Conservation (phyloP, 1,284 basidiomycete genomes). For the Xerocomus amazonicus region DNA sequence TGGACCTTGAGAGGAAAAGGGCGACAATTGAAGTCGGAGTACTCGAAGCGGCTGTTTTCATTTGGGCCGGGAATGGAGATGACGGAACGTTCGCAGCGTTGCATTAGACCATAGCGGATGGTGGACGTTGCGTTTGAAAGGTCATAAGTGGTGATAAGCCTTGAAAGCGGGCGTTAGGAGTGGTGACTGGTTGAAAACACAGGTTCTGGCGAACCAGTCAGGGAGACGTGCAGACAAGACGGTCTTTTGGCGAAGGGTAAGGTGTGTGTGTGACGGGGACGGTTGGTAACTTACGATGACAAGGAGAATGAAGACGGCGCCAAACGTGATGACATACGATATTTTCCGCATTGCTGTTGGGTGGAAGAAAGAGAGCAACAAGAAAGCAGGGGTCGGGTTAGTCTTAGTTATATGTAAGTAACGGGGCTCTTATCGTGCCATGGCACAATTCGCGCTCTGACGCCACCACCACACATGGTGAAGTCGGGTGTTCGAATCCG, state of each 20-base stretch:
- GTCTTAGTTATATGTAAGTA: too few species aligned
- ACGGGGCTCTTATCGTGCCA: conserved; percentile 16
- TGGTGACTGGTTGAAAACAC: conserved; percentile 9
- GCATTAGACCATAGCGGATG: conserved; percentile 54
- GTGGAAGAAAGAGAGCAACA: neutral
- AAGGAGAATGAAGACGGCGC: conserved; percentile 48
- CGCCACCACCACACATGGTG: conserved; percentile 7
- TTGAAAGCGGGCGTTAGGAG: conserved; percentile 33
- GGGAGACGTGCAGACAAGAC: conserved; percentile 51
- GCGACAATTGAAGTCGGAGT: conserved; percentile 59
- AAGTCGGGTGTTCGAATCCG: conserved; percentile 42
- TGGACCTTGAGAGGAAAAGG: conserved; percentile 57
- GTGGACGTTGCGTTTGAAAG: conserved; percentile 46
- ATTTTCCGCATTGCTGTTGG: conserved; percentile 59
- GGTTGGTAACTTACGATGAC: conserved; percentile 46
- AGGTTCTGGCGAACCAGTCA: conserved; percentile 55
- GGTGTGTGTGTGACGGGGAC: neutral
- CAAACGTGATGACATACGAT: conserved; percentile 58
- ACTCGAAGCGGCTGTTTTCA: conserved; percentile 42
- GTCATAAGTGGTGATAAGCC: conserved; percentile 57
- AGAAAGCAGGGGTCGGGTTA: too few species aligned
- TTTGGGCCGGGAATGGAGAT: conserved; percentile 47
- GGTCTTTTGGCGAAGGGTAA: conserved; percentile 42
- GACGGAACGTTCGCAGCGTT: conserved; percentile 53
- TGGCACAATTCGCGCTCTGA: conserved; percentile 34